Evolutionary conservation across 768 basidiomycete genomes (phyloP).

Genomic region (Russula abietina): DNA sequence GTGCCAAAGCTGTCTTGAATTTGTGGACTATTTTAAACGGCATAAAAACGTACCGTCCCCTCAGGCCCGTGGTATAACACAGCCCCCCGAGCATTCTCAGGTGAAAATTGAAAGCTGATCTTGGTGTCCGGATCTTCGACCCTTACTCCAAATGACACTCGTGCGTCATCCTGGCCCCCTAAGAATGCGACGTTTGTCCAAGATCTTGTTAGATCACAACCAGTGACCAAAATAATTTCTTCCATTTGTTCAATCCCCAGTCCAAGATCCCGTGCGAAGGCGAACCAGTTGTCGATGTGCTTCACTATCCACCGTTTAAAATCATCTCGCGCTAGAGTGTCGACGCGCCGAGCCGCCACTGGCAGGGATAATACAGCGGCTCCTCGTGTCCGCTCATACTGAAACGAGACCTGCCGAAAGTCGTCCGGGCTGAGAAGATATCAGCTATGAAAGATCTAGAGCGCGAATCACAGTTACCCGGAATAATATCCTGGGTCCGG

Average conservation of each 20-base stretch:
- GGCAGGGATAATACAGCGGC: constrained; percentile 7
- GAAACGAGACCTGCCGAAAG: background rate
- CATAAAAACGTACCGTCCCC: background rate
- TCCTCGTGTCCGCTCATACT: background rate
- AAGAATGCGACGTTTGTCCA: background rate
- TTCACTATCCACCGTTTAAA: constrained; percentile 3
- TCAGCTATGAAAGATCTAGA: background rate
- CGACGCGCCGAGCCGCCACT: background rate
- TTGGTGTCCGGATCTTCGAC: too few relatives aligned
- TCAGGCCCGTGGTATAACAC: background rate
- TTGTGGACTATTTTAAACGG: background rate
- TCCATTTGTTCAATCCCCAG: constrained; percentile 1
- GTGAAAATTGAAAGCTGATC: background rate
- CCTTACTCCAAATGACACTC: background rate
- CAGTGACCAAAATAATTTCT: constrained; percentile 1
- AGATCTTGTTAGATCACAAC: background rate
- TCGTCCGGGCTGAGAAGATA: background rate
- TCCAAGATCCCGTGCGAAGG: background rate
- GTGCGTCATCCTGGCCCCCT: background rate
- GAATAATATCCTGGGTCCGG: too few relatives aligned
- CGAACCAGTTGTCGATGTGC: background rate
- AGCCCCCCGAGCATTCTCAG: background rate
- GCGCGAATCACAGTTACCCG: background rate
- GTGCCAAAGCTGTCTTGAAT: background rate
- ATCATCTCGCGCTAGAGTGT: background rate